Evolutionary conservation across 768 basidiomycete genomes (phyloP), one percentile per base, ranked within the genome.

Genomic region (Kwoniella newhampshirensis): DNA sequence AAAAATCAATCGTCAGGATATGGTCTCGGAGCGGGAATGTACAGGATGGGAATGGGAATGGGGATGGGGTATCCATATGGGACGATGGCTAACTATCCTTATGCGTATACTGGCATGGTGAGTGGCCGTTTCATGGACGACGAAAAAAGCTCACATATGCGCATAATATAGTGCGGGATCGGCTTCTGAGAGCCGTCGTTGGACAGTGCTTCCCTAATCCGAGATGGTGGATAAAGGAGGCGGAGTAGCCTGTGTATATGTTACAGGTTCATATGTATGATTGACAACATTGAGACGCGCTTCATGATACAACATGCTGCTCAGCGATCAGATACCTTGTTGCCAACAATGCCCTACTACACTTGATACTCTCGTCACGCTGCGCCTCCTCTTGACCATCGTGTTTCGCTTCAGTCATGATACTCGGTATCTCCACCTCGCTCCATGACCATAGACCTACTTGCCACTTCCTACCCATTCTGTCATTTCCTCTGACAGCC

Each of bases 21-120:
- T 39, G 70, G 69, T 6, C 49, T 67, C 15, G 65, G 66, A 4
- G 57, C 59, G 28, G 54, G 40, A 17, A 64, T 68, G 60, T 67
- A 68, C 54, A 64, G 68, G 2, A 57, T 64, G 52, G 64, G 62
- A 15, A 60, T 64, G 63, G 55, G 57, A 15, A 60, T 64, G 63
- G 55, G 57, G 7, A 50, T 61, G 55, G 67, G 67, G 7, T 69
- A 69, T 42, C 67, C 67, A 15, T 69, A 69, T 28, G 67, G 64
- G 1, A 66, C 63, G 55, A 60, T 63, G 55, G 58, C 48, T 18
- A 51, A 32, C 7, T 62, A 65, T 36, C 69, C 69, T 4, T 66
- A 66, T 45, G 57, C 49, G 7, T 71, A 68, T 49, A 63, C 61
- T 28, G 67, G 67, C 17, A 63, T 69, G 64, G 67, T 66, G 46